Base-by-base conservation (phyloP, 2,329 filamentous ascomycete species). In the Curvularia spicifera region DNA sequence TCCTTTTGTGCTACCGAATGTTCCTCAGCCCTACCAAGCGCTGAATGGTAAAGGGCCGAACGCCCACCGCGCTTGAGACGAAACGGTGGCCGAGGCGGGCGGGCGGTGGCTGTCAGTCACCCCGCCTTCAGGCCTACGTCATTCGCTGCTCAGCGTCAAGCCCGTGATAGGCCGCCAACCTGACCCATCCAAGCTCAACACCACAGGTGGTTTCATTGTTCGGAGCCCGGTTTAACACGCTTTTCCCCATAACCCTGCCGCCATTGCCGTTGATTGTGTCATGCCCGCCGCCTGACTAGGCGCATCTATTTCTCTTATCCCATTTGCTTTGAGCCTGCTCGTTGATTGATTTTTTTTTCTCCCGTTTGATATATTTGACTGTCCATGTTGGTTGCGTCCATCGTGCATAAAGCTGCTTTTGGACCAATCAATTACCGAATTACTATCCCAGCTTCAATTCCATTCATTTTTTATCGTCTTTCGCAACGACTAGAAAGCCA, bases 1-100 rank as follows among this genome's bases (percentile, higher is more conserved):
- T 31, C 37, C 22, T 46, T 39, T 45, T 39, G 33, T 57, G 45
- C 51, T 40, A 35, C 56, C 28, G 49, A 62, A 52, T 54, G 42
- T 58, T 63, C 57, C 51, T 63, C 62, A 65, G 62, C 62, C 62
- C 57, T 65, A 61, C 48, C 48, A 52, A 9, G 44, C 29, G 48
- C 51, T 48, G 52, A 47, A 35, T 42, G 26, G 26, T 33, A 51
- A 59, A 58, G 60, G 51, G 52, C 60, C 55, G 57, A 57, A 55
- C 46, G 45, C 40, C 28, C 31, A 48, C 40, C 22, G 45, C 57
- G 45, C 51, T 48, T 53, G 51, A 40, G 31, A 47, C 13, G 26
- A 47, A 48, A 39, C 51, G 45, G 51, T 52, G 46, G 51, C 52
- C 52, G 51, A 47, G 35, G 46, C 51, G 44, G 56, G 51, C 29